Conservation (phyloP, 305 asterid species). For the Solanum hybrid region DNA sequence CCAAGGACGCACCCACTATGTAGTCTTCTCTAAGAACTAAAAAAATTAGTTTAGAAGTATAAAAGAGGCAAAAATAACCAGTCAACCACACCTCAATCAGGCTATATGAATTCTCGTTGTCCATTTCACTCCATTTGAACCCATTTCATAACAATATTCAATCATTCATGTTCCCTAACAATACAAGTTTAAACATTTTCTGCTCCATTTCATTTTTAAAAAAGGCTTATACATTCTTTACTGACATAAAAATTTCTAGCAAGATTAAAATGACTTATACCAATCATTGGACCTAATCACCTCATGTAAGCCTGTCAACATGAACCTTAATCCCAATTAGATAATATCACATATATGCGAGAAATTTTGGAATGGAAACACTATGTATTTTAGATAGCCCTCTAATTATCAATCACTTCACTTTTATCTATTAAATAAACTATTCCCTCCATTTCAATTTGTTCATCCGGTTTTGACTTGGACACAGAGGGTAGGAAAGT, state of each 20-base stretch:
- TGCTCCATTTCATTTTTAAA: not conserved
- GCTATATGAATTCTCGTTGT: not conserved
- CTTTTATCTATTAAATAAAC: not conserved
- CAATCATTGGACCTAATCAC: not conserved
- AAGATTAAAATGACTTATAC: not conserved
- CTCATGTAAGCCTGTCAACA: not conserved
- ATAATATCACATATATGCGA: not conserved
- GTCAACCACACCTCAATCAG: not conserved
- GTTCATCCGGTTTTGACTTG: not conserved
- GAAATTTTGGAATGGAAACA: not conserved
- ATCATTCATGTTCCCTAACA: not conserved
- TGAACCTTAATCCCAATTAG: not conserved
- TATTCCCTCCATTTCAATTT: not conserved
- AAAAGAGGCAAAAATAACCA: not conserved
- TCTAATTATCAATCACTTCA: not conserved
- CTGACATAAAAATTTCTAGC: not conserved
- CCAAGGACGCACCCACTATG: not conserved
- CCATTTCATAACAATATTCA: not conserved
- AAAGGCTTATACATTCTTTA: not conserved
- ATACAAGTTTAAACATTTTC: not conserved
- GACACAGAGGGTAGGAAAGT: not conserved
- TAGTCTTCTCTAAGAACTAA: not conserved
- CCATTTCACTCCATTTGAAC: not conserved
- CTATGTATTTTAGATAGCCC: not conserved
- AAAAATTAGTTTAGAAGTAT: not conserved